Conservation (phyloP, 2,329 filamentous ascomycete species). For the Pseudocercospora musae region DNA sequence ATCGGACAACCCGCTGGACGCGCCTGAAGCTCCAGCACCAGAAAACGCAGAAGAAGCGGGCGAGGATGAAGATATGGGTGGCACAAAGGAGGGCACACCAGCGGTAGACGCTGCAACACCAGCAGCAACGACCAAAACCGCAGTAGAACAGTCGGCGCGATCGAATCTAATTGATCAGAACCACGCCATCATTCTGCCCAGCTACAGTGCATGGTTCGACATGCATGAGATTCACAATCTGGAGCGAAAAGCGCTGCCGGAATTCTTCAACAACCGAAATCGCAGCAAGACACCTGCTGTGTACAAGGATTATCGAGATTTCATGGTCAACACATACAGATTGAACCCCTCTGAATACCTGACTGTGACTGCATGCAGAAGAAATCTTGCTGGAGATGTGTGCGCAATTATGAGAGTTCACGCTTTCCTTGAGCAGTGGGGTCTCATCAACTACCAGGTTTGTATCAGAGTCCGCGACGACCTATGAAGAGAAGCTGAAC, state of each 20-base stretch:
- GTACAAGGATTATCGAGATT: slow-evolving; percentile 98
- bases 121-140: slow-evolving; percentile 68
- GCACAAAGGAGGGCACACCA: slow-evolving; percentile 45
- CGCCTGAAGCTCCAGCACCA: slow-evolving; percentile 35
- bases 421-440: slow-evolving; percentile 97
- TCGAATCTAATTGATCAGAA: slow-evolving; percentile 91
- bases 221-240: slow-evolving; percentile 90
- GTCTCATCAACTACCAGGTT: slow-evolving; percentile 97
- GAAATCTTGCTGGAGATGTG: slow-evolving; percentile 94
- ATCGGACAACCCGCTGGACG: slow-evolving; percentile 41
- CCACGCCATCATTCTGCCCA: slow-evolving; percentile 92
- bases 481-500: not conserved
- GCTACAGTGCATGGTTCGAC: slow-evolving; percentile 98
- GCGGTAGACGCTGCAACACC: slow-evolving; percentile 22
- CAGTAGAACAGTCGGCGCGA: slow-evolving; percentile 79
- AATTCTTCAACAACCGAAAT: slow-evolving; percentile 98
- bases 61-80: slow-evolving; percentile 56
- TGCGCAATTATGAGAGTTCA: slow-evolving; percentile 99
- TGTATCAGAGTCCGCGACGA: not conserved
- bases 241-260: slow-evolving; percentile 89
- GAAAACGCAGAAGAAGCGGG: slow-evolving; percentile 33
- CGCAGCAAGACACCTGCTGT: slow-evolving; percentile 95
- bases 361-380: slow-evolving; percentile 90
- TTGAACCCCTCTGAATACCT: slow-evolving; percentile 94
- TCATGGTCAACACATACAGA: slow-evolving; percentile 99